Evolutionary conservation across 345 rosid species (phyloP).

Genomic region (Aegle marmelos): DNA sequence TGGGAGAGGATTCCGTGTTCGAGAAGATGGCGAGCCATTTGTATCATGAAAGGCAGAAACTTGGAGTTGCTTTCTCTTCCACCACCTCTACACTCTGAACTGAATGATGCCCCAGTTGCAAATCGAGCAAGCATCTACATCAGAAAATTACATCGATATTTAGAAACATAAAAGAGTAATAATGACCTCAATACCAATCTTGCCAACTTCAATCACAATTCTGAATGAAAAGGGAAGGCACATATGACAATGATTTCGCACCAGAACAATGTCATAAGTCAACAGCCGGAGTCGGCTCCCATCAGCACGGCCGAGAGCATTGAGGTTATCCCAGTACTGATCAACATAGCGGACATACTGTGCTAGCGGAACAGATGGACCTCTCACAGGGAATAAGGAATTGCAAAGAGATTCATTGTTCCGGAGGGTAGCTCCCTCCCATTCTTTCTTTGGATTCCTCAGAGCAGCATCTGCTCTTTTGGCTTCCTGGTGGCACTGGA

Average conservation of each 20-base stretch:
- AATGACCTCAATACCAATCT: too few species aligned
- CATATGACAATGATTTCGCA: constrained; percentile 22
- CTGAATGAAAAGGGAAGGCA: neutral
- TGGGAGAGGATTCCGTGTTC: constrained; percentile 88
- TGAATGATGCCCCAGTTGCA: constrained; percentile 96
- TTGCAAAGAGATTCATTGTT: constrained; percentile 98
- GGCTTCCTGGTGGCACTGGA: constrained; percentile 99
- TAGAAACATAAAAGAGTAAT: neutral
- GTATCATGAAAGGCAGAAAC: constrained; percentile 89
- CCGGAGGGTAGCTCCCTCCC: constrained; percentile 97
- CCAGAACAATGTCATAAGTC: constrained; percentile 96
- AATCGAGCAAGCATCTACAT: constrained; percentile 93
- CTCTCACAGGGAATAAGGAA: constrained; percentile 89
- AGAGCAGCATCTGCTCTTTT: constrained; percentile 95
- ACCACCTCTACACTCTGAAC: constrained; percentile 84
- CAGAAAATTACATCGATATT: constrained; percentile 10
- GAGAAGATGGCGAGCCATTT: constrained; percentile 92
- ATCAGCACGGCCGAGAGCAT: constrained; percentile 89
- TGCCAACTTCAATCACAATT: neutral
- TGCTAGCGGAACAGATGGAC: constrained; percentile 72
- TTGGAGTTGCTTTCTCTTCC: constrained; percentile 99
- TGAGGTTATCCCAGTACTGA: constrained; percentile 96
- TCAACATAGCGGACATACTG: constrained; percentile 86
- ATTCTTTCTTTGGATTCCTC: constrained; percentile 97
- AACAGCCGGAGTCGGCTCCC: constrained; percentile 87